A percentile compares a stretch with the other conserved stretches of the same genome.
Evolutionary conservation across 140 eudicot genomes (phyloP).

Genomic region (Ambrosia hybrid): DNA sequence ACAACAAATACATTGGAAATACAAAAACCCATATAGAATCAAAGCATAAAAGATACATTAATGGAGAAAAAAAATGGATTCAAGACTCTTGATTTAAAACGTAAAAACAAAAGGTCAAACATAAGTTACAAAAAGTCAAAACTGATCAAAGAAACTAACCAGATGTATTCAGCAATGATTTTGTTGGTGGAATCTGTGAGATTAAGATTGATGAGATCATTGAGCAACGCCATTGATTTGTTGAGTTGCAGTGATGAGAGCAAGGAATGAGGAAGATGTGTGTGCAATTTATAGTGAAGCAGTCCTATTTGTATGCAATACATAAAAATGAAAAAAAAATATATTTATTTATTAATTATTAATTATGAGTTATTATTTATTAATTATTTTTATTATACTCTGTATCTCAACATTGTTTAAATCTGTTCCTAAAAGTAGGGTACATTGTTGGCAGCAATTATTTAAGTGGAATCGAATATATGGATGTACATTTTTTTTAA

Average conservation of each 20-base stretch:
- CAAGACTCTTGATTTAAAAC: constrained; percentile 8
- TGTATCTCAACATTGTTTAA: not conserved
- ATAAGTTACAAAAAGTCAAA: not conserved
- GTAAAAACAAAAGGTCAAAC: constrained; percentile 14
- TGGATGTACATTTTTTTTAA: too few species aligned
- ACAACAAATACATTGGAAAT: not conserved
- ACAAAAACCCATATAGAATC: constrained; percentile 4
- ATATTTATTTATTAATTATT: not conserved
- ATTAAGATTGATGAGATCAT: constrained; percentile 63
- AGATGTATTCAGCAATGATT: constrained; percentile 72
- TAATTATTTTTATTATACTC: not conserved
- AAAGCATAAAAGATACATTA: not conserved
- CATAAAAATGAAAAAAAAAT: not conserved
- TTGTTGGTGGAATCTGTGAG: constrained; percentile 56
- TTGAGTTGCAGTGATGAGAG: not conserved
- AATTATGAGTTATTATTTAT: not conserved
- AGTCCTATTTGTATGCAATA: not conserved
- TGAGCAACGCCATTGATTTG: constrained; percentile 30
- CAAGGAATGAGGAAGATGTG: constrained; percentile 11
- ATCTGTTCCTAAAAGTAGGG: not conserved
- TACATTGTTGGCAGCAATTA: not conserved
- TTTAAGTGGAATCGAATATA: too few species aligned
- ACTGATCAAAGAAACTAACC: constrained; percentile 42
- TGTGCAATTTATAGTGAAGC: not conserved
- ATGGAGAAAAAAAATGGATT: constrained; percentile 22